Base-by-base conservation (phyloP, 2,329 filamentous ascomycete species). In the Diaporthe batatas region DNA sequence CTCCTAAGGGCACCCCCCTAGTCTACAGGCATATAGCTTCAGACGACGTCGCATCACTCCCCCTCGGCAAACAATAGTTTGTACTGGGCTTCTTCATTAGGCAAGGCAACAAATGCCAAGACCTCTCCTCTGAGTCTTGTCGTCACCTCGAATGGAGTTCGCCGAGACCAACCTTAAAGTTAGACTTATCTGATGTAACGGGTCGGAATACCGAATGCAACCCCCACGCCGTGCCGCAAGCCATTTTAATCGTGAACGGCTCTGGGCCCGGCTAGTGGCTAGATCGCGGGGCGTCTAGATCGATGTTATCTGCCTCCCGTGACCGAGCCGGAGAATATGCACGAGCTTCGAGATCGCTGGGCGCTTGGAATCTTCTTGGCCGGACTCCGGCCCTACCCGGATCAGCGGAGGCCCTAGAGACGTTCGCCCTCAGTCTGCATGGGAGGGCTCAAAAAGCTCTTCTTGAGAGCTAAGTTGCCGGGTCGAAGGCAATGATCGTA, bases 131-230 rank as follows among this genome's bases (percentile, higher is more conserved):
- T 8, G 2, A 39, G 36, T 42, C 12, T 51, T n/a, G 42, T 34
- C 29, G 29, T 49, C 44, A 42, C 29, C 14, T 8, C 10, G 25
- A 34, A 49, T 36, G 42, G 42, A 39, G 36, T n/a, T 34, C 59
- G 59, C 59, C 59, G 29, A 65, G 21, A n/a, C 25, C 44, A 65
- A 65, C 29, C 59, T 65, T 65, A 65, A 65, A 51, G 12, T 65
- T 51, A 51, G 59, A 51, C 59, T 65, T 51, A 65, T 65, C 59
- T n/a, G 29, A 49, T 65, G 42, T 36, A 65, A 65, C 59, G 59
- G 42, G 11, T 65, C 59, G 44, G 59, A 65, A 65, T 65, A 51
- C 44, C 44, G 59, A 51, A 34, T 65, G 59, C 29, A 65, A 65
- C 59, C 59, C 59, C 59, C 59, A 65, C 44, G 59, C 29, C n/a